These are phyloP conservation scores for Tetragonia tetragonoides DNA, from an alignment of 148 eudicot genomes.

Conservation along the genomic window DNA sequence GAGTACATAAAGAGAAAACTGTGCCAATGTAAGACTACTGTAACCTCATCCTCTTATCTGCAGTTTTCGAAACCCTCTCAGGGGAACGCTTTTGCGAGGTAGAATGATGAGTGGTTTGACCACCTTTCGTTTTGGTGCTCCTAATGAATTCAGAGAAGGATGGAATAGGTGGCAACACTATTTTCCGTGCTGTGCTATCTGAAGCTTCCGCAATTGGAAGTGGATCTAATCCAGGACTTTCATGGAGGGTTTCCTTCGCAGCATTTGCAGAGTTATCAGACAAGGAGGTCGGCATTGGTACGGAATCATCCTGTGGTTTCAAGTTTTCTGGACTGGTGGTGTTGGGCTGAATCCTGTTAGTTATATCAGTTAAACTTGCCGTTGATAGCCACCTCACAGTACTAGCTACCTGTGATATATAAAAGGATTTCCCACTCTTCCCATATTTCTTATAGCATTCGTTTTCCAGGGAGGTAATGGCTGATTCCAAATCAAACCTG, in stretches of 20 bases:
- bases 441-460: slow-evolving; percentile 75
- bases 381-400: slow-evolving; percentile 87
- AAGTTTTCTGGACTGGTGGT: slow-evolving; percentile 16
- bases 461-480: slow-evolving; percentile 56
- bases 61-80: slow-evolving; percentile 21
- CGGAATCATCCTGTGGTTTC: slow-evolving; percentile 21
- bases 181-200: slow-evolving; percentile 24
- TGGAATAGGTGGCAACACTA: slow-evolving; percentile 52
- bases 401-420: slow-evolving; percentile 81
- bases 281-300: slow-evolving; percentile 28
- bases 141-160: slow-evolving; percentile 63
- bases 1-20: background rate
- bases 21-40: slow-evolving; percentile 19
- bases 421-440: slow-evolving; percentile 76
- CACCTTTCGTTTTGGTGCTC: slow-evolving; percentile 44
- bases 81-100: slow-evolving; percentile 32
- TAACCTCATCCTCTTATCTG: slow-evolving; percentile 46
- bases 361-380: slow-evolving; percentile 44
- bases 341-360: slow-evolving; percentile 29
- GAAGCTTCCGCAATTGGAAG: slow-evolving; percentile 21
- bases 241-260: slow-evolving; percentile 24
- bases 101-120: slow-evolving; percentile 17
- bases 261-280: slow-evolving; percentile 25
- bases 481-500: slow-evolving; percentile 62
- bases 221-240: slow-evolving; percentile 20